Evolutionary conservation across 768 basidiomycete species (phyloP).

Genomic region (Xerocomellus intermedius): DNA sequence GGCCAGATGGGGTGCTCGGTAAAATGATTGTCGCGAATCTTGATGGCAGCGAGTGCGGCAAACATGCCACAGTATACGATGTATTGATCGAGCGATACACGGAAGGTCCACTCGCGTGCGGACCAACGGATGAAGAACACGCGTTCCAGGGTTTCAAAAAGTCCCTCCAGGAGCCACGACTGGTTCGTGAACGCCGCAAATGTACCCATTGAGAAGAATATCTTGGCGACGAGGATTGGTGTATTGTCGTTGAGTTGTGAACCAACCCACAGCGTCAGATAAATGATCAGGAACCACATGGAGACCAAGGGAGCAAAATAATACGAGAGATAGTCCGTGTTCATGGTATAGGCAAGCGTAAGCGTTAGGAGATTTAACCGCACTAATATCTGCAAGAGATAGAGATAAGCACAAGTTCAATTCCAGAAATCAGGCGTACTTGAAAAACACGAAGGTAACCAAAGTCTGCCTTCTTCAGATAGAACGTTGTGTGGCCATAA

Average conservation of each 20-base stretch:
- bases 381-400: constrained; percentile 56
- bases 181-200: constrained; percentile 68
- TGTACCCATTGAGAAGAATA: constrained; percentile 58
- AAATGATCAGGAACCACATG: constrained; percentile 88
- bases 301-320: constrained; percentile 91
- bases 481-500: constrained; percentile 87
- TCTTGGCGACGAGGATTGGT: constrained; percentile 67
- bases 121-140: constrained; percentile 81
- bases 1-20: constrained; percentile 71
- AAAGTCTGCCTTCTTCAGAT: constrained; percentile 87
- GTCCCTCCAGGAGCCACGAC: constrained; percentile 55
- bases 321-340: constrained; percentile 88
- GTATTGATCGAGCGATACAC: constrained; percentile 85
- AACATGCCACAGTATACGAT: constrained; percentile 89
- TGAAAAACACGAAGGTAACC: constrained; percentile 74
- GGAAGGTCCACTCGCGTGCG: constrained; percentile 84
- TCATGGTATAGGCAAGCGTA: constrained; percentile 83
- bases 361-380: constrained; percentile 84
- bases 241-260: constrained; percentile 70
- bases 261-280: constrained; percentile 71
- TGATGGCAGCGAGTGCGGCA: constrained; percentile 67
- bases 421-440: constrained; percentile 35
- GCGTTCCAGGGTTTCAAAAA: constrained; percentile 63
- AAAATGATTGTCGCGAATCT: constrained; percentile 69
- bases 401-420: neutral